Evolutionary conservation across 306 rosid genomes (phyloP), one percentile per base, ranked within the genome.

Genomic region (Styphnolobium japonicum): DNA sequence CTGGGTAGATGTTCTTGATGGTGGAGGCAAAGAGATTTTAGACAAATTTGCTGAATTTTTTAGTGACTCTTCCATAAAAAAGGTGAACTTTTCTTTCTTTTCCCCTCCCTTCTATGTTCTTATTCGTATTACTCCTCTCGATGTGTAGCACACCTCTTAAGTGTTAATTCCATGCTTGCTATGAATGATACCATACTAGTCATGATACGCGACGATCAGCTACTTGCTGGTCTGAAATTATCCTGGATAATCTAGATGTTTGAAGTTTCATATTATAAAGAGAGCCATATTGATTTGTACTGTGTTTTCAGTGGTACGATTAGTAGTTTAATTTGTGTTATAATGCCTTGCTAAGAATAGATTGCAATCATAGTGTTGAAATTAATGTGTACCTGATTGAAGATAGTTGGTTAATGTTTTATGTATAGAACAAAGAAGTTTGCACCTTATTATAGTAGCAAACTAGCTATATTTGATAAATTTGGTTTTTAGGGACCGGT

Each of bases 1-100:
- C 71, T 94, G 98, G 98, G 98, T 94, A 67, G 98, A 94, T 86
- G 89, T 94, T 84, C 97, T 94, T 83, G 98, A 94, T 82, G 98
- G 98, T 79, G 98, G 95, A 16, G 97, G 97, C 73, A 83, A 83
- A 84, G 90, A 88, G 36, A 83, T 94, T 81, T 82, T 94, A 83
- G 68, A 77, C 31, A 88, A 82, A 75, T 92, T 94, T 86, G 88
- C 93, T 58, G 89, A 94, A 4, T 94, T 94, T 83, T 94, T 94
- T 19, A 86, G 89, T 63, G 92, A 94, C 25, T 87, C 91, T 72
- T 85, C 86, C 45, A 91, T 94, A 16, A 91, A 86, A 81, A 94
- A 94, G 98, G 98, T 94, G 78, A 58, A 70, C 2, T 60, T 89
- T 79, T 46, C 61, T 88, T 71, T 66, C 52, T 68, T 67, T 67